These are phyloP conservation scores for Brassica rapa DNA, from an alignment of 345 rosid genomes.

Conservation along the genomic window DNA sequence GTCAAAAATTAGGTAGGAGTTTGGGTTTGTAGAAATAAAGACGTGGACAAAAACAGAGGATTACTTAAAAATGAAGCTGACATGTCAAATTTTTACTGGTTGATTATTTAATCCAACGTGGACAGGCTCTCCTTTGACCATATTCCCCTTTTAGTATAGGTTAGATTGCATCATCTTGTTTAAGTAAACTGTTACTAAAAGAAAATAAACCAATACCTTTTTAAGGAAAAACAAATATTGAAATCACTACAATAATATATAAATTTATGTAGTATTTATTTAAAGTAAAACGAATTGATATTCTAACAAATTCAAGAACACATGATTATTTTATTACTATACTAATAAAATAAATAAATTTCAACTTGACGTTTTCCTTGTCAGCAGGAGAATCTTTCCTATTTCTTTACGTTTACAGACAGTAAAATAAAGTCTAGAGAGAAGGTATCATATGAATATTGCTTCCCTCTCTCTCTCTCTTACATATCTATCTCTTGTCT, in stretches of 20 bases:
- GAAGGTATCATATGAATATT: constrained; percentile 5
- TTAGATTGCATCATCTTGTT: not conserved
- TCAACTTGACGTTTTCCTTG: constrained; percentile 26
- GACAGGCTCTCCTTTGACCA: no score
- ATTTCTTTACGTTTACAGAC: constrained; percentile 27
- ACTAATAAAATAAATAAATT: not conserved
- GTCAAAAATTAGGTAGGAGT: no score
- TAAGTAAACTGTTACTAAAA: not conserved
- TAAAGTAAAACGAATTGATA: not conserved
- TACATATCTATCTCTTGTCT: not conserved
- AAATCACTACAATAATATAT: not conserved
- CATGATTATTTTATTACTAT: not conserved
- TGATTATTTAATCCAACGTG: no score
- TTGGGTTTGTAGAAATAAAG: no score
- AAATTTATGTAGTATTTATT: not conserved
- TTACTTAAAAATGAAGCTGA: no score
- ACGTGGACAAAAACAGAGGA: no score
- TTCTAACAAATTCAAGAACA: not conserved
- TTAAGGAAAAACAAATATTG: not conserved
- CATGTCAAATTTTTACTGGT: no score
- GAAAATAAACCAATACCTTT: not conserved
- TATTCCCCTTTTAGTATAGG: no score
- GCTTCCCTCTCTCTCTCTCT: not conserved
- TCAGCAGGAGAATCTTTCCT: constrained; percentile 40
- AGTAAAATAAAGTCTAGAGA: not conserved